Percentiles rank a stretch among this genome's conserved stretches.
phyloP scores from a whole-genome alignment of 805 yeast species.

The Kluyveromyces lactis region DNA sequence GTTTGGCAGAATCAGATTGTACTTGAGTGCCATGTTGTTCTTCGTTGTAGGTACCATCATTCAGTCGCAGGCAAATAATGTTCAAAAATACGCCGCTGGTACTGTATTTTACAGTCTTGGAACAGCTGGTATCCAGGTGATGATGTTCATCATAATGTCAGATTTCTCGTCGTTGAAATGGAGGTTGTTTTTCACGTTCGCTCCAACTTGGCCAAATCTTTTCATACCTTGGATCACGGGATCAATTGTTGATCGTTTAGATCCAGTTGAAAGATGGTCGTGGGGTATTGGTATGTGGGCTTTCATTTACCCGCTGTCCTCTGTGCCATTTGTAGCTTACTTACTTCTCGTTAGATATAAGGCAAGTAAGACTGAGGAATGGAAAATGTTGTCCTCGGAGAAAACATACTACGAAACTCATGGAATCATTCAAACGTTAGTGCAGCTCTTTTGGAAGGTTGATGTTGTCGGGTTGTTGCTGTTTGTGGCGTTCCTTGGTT shows the following conservation, averaged over 20 bases:
- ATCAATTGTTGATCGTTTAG: conserved; percentile 36
- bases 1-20: conserved; percentile 46
- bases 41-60: conserved; percentile 50
- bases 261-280: conserved; percentile 38
- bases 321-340: conserved; percentile 48
- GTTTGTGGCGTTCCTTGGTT: conserved; percentile 48
- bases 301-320: conserved; percentile 56
- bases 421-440: conserved; percentile 28
- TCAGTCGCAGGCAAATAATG: conserved; percentile 45
- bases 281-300: conserved; percentile 84
- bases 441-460: conserved; percentile 48
- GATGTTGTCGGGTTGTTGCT: conserved; percentile 57
- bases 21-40: conserved; percentile 35
- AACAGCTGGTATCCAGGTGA: conserved; percentile 53
- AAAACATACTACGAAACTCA: conserved; percentile 32
- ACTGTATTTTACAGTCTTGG: conserved; percentile 42
- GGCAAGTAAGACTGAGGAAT: conserved; percentile 47
- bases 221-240: conserved; percentile 75
- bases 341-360: conserved; percentile 45
- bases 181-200: conserved; percentile 56
- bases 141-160: conserved; percentile 49
- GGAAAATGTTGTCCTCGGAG: conserved; percentile 35
- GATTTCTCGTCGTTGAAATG: conserved; percentile 64
- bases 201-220: conserved; percentile 64
- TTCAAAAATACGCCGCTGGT: conserved; percentile 49